These are phyloP conservation scores for Solanum bulbocastanum DNA, from an alignment of 257 asterid genomes.

Conservation along the genomic window DNA sequence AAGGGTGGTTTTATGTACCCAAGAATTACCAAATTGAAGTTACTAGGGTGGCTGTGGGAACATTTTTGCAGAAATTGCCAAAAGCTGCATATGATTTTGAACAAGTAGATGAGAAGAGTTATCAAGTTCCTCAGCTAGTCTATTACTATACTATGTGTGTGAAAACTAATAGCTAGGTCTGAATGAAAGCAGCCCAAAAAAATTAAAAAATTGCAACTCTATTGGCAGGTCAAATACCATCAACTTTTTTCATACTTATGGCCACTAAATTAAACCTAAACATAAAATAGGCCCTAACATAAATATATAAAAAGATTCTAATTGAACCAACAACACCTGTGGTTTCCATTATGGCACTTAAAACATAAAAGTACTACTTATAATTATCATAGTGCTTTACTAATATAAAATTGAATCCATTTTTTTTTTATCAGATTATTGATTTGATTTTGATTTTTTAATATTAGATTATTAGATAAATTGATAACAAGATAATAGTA, in stretches of 20 bases:
- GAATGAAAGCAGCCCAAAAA: conserved; percentile 8
- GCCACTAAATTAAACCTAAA: background rate
- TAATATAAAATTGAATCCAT: background rate
- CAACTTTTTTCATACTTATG: background rate
- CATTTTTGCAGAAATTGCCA: background rate
- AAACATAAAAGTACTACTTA: background rate
- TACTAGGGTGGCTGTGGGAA: background rate
- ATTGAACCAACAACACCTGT: background rate
- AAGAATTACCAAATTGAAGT: background rate
- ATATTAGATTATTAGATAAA: no score
- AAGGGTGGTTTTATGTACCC: background rate
- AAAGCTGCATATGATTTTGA: conserved; percentile 17
- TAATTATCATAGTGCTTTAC: background rate
- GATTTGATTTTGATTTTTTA: no score
- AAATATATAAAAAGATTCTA: background rate
- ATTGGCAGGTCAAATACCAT: conserved; percentile 62
- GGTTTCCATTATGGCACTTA: background rate
- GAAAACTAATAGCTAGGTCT: background rate
- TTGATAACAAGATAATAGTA: no score
- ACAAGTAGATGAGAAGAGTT: conserved; percentile 1
- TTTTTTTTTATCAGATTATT: no score
- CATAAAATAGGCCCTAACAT: background rate
- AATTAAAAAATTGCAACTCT: conserved; percentile 8
- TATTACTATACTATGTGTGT: background rate
- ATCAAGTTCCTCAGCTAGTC: background rate